A percentile compares a stretch with the other conserved stretches of the same genome.
Evolutionary conservation across 106 monocot genomes (phyloP).

Genomic region (Acorus gramineus): DNA sequence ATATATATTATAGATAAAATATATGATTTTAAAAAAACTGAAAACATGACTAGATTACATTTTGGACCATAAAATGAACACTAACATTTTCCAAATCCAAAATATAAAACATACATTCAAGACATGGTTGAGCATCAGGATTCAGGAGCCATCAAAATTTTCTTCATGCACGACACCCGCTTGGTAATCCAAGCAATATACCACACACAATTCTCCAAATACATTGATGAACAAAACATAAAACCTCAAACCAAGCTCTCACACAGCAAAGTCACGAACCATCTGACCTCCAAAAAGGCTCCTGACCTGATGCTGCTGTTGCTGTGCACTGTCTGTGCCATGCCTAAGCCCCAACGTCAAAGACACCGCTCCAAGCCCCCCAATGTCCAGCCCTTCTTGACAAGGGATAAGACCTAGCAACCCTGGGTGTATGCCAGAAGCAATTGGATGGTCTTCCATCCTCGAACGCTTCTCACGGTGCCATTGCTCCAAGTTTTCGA

Average conservation of each 20-base stretch:
- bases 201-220: too few species aligned
- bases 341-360: constrained; percentile 40
- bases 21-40: too few species aligned
- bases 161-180: too few species aligned
- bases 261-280: constrained; percentile 39
- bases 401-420: constrained; percentile 20
- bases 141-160: too few species aligned
- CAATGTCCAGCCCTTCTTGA: constrained; percentile 27
- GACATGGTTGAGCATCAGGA: too few species aligned
- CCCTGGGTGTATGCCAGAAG: neutral
- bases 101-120: too few species aligned
- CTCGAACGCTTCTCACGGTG: constrained; percentile 36
- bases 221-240: too few species aligned
- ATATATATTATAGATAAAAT: too few species aligned
- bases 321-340: constrained; percentile 23
- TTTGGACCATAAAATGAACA: too few species aligned
- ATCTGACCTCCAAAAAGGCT: constrained; percentile 32
- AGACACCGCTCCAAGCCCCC: constrained; percentile 35
- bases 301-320: constrained; percentile 26
- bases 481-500: constrained; percentile 16
- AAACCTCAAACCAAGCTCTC: neutral
- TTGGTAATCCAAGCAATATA: too few species aligned
- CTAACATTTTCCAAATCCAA: too few species aligned
- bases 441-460: constrained; percentile 22
- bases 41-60: too few species aligned